phyloP scores from a whole-genome alignment of 495 filamentous ascomycete genomes.

The Parachaetomium inaequale region DNA sequence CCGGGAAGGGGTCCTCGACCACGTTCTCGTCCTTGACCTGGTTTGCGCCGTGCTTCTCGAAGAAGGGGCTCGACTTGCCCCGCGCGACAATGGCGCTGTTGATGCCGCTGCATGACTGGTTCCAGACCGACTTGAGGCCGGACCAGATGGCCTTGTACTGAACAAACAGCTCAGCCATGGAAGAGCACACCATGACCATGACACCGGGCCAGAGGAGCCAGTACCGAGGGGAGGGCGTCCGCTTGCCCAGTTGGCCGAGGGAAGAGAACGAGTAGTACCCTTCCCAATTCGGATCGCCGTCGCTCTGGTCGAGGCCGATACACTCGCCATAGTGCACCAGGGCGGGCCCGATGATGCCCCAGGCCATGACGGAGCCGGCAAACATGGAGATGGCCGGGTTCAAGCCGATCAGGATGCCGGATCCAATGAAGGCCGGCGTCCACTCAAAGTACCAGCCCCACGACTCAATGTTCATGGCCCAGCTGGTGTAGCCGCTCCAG shows the following conservation, averaged over 20 bases:
- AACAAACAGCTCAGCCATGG: slow-evolving; percentile 57
- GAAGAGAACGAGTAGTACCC: slow-evolving; percentile 49
- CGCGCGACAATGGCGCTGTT: slow-evolving; percentile 37
- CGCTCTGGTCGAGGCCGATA: slow-evolving; percentile 42
- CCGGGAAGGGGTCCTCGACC: slow-evolving; percentile 50
- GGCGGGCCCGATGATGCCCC: slow-evolving; percentile 62
- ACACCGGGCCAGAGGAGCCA: slow-evolving; percentile 68
- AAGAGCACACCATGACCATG: slow-evolving; percentile 59
- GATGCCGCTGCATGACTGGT: slow-evolving; percentile 42
- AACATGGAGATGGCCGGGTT: slow-evolving; percentile 64
- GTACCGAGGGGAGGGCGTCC: slow-evolving; percentile 55
- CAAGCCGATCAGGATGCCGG: slow-evolving; percentile 62
- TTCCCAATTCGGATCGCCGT: slow-evolving; percentile 51
- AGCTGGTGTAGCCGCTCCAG: slow-evolving; percentile 55
- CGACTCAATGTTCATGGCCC: slow-evolving; percentile 57
- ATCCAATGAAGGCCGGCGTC: slow-evolving; percentile 65
- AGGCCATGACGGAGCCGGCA: slow-evolving; percentile 55
- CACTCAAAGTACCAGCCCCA: slow-evolving; percentile 65
- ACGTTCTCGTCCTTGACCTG: slow-evolving; percentile 26
- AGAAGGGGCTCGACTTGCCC: slow-evolving; percentile 46
- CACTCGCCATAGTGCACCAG: slow-evolving; percentile 55
- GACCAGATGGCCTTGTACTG: slow-evolving; percentile 59
- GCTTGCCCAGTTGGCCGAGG: slow-evolving; percentile 43
- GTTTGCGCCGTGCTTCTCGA: slow-evolving; percentile 41
- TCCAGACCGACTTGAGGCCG: slow-evolving; percentile 50